Conservation (phyloP, 768 basidiomycete genomes). For the Suillus lakei region DNA sequence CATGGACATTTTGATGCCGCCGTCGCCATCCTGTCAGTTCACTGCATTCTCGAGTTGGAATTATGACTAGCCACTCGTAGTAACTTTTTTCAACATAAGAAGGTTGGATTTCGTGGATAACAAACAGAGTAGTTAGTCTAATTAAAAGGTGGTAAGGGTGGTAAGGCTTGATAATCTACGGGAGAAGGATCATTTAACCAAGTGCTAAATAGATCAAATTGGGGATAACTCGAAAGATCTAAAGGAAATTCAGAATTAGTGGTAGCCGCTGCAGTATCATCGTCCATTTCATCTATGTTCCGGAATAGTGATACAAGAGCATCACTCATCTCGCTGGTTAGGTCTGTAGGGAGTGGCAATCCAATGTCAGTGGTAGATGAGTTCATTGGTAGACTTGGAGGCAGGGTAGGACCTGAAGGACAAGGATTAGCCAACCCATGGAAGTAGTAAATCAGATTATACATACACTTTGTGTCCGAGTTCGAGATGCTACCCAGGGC, state of each 20-base stretch:
- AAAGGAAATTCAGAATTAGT: background rate
- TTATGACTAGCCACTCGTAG: no score
- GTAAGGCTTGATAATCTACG: background rate
- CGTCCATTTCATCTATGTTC: background rate
- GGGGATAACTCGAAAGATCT: background rate
- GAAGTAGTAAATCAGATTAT: no score
- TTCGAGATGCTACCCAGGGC: no score
- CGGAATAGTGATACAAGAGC: background rate
- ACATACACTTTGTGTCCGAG: no score
- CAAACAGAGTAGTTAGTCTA: background rate
- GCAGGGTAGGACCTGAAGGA: no score
- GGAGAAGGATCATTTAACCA: background rate
- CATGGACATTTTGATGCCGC: slow-evolving; percentile 44
- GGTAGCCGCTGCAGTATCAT: background rate
- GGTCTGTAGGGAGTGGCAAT: background rate
- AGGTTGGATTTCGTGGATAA: no score
- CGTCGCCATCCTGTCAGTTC: no score
- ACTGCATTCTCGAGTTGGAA: no score
- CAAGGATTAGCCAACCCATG: no score
- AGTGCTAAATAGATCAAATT: background rate
- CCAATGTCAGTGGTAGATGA: background rate
- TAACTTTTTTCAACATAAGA: no score
- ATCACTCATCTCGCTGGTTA: background rate
- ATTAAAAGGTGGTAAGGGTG: background rate
- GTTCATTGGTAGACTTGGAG: background rate